Evolutionary conservation across 306 rosid species (phyloP).

Genomic region (Neltuma alba): DNA sequence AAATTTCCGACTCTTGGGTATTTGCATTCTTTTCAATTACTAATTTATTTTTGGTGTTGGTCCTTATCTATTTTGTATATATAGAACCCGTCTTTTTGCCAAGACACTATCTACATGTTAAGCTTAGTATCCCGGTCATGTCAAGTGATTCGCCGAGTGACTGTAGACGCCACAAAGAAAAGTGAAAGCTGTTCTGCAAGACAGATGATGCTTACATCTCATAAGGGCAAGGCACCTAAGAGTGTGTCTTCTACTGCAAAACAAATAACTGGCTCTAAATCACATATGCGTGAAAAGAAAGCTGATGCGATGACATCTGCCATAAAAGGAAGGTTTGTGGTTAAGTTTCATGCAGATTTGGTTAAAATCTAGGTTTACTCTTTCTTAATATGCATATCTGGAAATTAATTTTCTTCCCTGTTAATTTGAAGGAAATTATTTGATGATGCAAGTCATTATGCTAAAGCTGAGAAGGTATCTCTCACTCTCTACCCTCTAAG

Average conservation of each 20-base stretch:
- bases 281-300: slow-evolving; percentile 54
- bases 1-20: neutral
- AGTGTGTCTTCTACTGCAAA: slow-evolving; percentile 47
- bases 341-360: neutral
- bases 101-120: slow-evolving; percentile 74
- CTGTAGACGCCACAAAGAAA: slow-evolving; percentile 47
- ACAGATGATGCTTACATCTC: slow-evolving; percentile 39
- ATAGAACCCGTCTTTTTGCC: slow-evolving; percentile 79
- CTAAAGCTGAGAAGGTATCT: slow-evolving; percentile 67
- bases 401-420: neutral
- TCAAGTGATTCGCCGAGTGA: slow-evolving; percentile 39
- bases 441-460: slow-evolving; percentile 50
- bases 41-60: slow-evolving; percentile 8
- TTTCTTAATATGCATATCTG: neutral
- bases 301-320: slow-evolving; percentile 31
- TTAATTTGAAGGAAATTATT: slow-evolving; percentile 69
- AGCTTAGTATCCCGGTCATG: slow-evolving; percentile 76
- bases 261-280: slow-evolving; percentile 45
- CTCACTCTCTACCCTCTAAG: neutral
- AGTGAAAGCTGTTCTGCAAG: slow-evolving; percentile 40
- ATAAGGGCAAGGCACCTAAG: slow-evolving; percentile 46
- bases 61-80: slow-evolving; percentile 20
- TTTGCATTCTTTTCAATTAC: neutral
- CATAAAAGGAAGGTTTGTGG: slow-evolving; percentile 67
- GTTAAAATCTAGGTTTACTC: slow-evolving; percentile 16